Base-by-base conservation (phyloP, 2,329 filamentous ascomycete genomes). In the Eutypa lata region DNA sequence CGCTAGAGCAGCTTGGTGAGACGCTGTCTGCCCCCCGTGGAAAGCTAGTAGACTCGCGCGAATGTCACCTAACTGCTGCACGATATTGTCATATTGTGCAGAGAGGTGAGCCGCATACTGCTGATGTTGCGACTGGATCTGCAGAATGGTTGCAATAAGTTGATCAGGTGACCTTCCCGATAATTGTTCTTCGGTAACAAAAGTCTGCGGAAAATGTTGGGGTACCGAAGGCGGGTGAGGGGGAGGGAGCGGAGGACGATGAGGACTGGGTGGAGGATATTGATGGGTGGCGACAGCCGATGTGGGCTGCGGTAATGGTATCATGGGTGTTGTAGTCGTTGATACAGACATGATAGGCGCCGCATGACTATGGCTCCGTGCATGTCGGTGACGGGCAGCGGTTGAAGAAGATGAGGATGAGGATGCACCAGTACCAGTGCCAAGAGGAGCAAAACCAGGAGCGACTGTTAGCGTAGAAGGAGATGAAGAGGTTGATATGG, bases 61-160 rank as follows among this genome's bases (percentile, higher is more conserved):
- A 22, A 72, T 59, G 45, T 71, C 67, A 31, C 56, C 62, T 45
- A 72, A 54, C 56, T 72, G 69, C 49, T 65, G 65, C 51, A 57
- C 65, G 51, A 71, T 66, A 47, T 55, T 59, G 26, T 68, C 64
- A 51, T 67, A 68, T 53, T 69, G 69, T 16, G 63, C 60, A 35
- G 67, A 67, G 53, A 72, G 64, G 40, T 65, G 61, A 18, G 61
- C 63, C 48, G 69, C 57, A 51, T 69, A 65, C 51, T 70, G 67
- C 45, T 67, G 64, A 53, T 71, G 66, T 53, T 67, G 63, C 50
- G 58, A 59, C 48, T 71, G 70, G 45, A 71, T 62, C 56, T 68
- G 60, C 35, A 70, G 59, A 51, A 72, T 69, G 48, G 68, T 66
- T 46, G 61, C 59, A 50, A 72, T 63, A 52, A 72, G 65, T 56